Percentiles rank a stretch among this genome's conserved stretches.
Conservation (phyloP, 2,329 filamentous ascomycete genomes). For the Fusarium lateritium region DNA sequence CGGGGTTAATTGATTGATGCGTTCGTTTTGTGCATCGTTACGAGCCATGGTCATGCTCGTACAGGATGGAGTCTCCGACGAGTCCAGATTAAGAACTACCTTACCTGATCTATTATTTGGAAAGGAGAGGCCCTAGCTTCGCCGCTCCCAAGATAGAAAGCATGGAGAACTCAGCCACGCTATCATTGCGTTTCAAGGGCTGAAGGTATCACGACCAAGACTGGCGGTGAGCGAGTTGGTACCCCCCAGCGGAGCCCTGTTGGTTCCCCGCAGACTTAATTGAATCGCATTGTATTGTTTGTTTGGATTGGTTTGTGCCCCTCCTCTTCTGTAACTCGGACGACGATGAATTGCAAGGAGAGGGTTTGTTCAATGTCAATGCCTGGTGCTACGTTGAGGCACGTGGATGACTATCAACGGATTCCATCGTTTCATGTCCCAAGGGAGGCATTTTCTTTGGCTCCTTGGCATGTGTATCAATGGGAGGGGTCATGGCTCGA, state of each 20-base stretch:
- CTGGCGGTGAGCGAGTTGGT: slow-evolving; percentile 40
- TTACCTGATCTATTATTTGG: neutral
- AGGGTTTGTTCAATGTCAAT: slow-evolving; percentile 19
- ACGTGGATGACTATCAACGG: slow-evolving; percentile 27
- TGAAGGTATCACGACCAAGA: slow-evolving; percentile 42
- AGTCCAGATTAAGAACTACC: neutral
- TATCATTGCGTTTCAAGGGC: slow-evolving; percentile 26
- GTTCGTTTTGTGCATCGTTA: slow-evolving; percentile 20
- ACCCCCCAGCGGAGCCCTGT: slow-evolving; percentile 26
- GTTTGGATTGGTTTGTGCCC: slow-evolving; percentile 23
- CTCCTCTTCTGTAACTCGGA: slow-evolving; percentile 40
- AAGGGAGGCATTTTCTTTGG: slow-evolving; percentile 20
- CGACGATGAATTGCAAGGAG: slow-evolving; percentile 28
- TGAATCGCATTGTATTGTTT: slow-evolving; percentile 34
- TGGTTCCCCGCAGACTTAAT: slow-evolving; percentile 33
- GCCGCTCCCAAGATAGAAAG: slow-evolving; percentile 44
- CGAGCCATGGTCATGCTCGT: neutral
- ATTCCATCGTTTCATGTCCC: slow-evolving; percentile 33
- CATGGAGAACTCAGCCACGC: slow-evolving; percentile 36
- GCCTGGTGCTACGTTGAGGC: slow-evolving; percentile 6
- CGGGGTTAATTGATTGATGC: slow-evolving; percentile 33
- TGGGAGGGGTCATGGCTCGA: slow-evolving; percentile 24
- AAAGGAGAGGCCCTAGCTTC: slow-evolving; percentile 20
- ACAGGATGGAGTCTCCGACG: neutral
- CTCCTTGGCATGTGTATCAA: slow-evolving; percentile 37